Evolutionary conservation across 2,329 filamentous ascomycete genomes (phyloP).

Genomic region (Aspergillus alliaceus): DNA sequence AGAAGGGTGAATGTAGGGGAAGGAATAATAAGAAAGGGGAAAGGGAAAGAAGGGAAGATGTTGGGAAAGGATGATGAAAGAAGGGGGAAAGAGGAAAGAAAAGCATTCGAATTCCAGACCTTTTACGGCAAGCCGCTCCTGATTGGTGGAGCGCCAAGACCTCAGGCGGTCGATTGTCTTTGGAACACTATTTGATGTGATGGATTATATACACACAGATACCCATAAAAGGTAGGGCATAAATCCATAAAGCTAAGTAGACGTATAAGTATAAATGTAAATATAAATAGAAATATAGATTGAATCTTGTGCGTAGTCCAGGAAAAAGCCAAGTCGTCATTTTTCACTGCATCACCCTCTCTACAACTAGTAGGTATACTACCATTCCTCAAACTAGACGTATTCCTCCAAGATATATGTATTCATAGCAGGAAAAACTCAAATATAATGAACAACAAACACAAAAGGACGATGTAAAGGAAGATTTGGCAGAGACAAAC

Average conservation of each 20-base stretch:
- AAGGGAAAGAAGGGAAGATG: constrained; percentile 4
- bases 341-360: no score
- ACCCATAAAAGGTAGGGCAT: no score
- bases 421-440: no score
- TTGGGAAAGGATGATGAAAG: constrained; percentile 19
- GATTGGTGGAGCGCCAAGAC: constrained; percentile 1
- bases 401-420: not conserved
- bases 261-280: no score
- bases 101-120: not conserved
- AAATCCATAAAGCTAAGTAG: no score
- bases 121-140: not conserved
- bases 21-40: not conserved
- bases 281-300: no score
- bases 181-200: no score
- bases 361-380: no score
- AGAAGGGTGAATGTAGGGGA: not conserved
- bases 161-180: no score
- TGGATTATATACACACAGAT: no score
- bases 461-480: constrained; percentile 1
- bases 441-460: constrained; percentile 9
- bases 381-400: no score
- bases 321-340: not conserved
- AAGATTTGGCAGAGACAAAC: constrained; percentile 11
- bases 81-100: constrained; percentile 15
- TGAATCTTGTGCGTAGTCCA: no score